Percentiles rank a stretch among this genome's conserved stretches.
Evolutionary conservation across 139 green algal genomes (phyloP).

Genomic region (Pycnococcus provasolii): DNA sequence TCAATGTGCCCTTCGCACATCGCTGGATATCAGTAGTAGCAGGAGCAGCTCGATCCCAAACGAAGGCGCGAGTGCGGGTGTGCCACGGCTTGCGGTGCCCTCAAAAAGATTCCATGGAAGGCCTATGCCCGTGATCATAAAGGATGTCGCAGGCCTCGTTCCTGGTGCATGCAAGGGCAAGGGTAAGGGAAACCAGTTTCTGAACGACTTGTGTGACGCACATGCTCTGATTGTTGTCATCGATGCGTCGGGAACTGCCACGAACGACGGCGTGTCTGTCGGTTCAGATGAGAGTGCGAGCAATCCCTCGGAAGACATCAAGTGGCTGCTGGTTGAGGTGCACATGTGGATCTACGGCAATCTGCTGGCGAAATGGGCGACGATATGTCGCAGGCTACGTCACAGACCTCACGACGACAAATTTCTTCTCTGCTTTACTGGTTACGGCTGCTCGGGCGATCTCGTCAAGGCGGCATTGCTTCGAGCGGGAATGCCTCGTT

Average conservation of each 20-base stretch:
- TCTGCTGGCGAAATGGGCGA: slow-evolving; percentile 40
- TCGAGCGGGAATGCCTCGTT: not conserved
- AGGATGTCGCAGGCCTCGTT: slow-evolving; percentile 48
- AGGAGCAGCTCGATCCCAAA: too few species aligned
- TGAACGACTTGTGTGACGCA: slow-evolving; percentile 48
- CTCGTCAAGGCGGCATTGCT: not conserved
- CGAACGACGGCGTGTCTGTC: not conserved
- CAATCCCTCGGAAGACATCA: slow-evolving; percentile 37
- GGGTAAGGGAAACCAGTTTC: slow-evolving; percentile 46
- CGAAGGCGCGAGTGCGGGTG: too few species aligned
- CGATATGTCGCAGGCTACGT: slow-evolving; percentile 16
- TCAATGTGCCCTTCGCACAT: too few species aligned
- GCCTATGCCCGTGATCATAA: slow-evolving; percentile 26
- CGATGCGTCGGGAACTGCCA: slow-evolving; percentile 26
- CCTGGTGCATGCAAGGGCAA: slow-evolving; percentile 33
- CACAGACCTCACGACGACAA: not conserved
- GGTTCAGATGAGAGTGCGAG: not conserved
- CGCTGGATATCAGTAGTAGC: too few species aligned
- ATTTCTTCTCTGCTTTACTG: not conserved
- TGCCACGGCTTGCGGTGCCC: too few species aligned
- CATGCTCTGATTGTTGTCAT: slow-evolving; percentile 38
- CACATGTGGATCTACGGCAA: slow-evolving; percentile 52
- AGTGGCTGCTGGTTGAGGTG: slow-evolving; percentile 44
- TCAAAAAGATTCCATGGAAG: too few species aligned
- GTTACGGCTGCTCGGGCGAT: not conserved